Evolutionary conservation across 495 filamentous ascomycete species (phyloP), one percentile per base, ranked within the genome.

Genomic region (Hapsidospora chrysogenum): DNA sequence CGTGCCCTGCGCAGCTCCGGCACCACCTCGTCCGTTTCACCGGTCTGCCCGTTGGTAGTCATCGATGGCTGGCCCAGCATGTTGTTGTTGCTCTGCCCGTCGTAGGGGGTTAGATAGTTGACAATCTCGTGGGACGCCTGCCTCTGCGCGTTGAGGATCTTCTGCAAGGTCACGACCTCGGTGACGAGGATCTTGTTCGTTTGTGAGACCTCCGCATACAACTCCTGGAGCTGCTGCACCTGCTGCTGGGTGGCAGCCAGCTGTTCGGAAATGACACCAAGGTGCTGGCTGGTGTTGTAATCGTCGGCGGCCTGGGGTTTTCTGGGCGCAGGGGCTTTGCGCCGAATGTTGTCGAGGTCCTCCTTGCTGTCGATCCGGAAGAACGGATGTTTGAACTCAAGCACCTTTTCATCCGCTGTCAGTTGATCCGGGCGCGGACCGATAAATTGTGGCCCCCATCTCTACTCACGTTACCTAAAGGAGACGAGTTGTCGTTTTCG

Each of bases 351-450:
- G 47, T 97, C 89, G 11, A 97, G 68, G 21, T 86, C 86, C 43
- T 96, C 92, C 57, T 92, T 94, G 54, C 85, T 86, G 57, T 96
- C 86, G 32, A 77, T 75, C 42, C 86, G 79, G 60, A 97, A 97
- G 49, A 96, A 87, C 17, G 87, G 89, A 52, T 96, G 89, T 53
- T 86, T 89, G 52, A 97, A 97, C 54, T 97, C 92, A 85, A 36
- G 22, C n/a, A 36, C 14, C 21, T 36, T 21, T 23, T 9, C 23
- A 16, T 16, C 1, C 9, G 11, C 20, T n/a, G n/a, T 13, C 31
- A 22, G 23, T 13, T 22, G 5, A 26, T 33, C 16, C 20, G 31
- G 10, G n/a, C 7, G 13, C 4, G 18, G 17, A 10, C 13, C 18
- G 13, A 9, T 9, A n/a, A 21, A n/a, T n/a, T n/a, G n/a, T n/a